A percentile compares a stretch with the other conserved stretches of the same genome.
These are phyloP conservation scores for Hypholoma sublateritium DNA, from an alignment of 768 basidiomycete species.

Conservation along the genomic window DNA sequence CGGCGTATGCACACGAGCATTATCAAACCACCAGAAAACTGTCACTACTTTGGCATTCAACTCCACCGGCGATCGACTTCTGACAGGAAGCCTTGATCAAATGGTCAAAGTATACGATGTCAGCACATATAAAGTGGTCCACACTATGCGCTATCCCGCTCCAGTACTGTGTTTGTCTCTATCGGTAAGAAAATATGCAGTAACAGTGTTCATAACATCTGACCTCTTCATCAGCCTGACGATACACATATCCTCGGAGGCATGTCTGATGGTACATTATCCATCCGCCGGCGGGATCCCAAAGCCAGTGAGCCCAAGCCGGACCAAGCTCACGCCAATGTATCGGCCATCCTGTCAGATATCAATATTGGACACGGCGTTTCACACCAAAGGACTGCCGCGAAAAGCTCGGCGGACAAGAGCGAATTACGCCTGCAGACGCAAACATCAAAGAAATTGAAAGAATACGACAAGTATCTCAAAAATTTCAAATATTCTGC, in stretches of 20 bases:
- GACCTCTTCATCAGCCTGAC: constrained; percentile 66
- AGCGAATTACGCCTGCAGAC: constrained; percentile 81
- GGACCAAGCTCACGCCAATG: constrained; percentile 6
- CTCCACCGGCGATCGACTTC: constrained; percentile 67
- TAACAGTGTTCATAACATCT: constrained; percentile 7
- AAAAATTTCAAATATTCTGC: constrained; percentile 95
- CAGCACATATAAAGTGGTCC: constrained; percentile 89
- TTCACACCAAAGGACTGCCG: constrained; percentile 15
- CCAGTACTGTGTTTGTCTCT: constrained; percentile 88
- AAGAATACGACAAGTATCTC: constrained; percentile 85
- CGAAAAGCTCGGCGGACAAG: constrained; percentile 49
- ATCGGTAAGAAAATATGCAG: constrained; percentile 56
- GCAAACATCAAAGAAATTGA: constrained; percentile 65
- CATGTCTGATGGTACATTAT: constrained; percentile 98
- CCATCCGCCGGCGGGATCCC: constrained; percentile 85
- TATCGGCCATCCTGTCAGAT: constrained; percentile 13
- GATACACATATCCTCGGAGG: constrained; percentile 96
- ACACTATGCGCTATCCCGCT: constrained; percentile 98
- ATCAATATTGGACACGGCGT: constrained; percentile 10
- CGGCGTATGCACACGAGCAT: constrained; percentile 82
- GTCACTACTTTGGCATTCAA: constrained; percentile 88
- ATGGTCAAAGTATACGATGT: constrained; percentile 99
- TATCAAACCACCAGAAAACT: constrained; percentile 99
- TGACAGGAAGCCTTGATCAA: constrained; percentile 92
- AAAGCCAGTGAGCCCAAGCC: constrained; percentile 56